These are phyloP conservation scores for Phoenix dactylifera DNA, from an alignment of 176 grass and related monocot genomes.

Conservation along the genomic window DNA sequence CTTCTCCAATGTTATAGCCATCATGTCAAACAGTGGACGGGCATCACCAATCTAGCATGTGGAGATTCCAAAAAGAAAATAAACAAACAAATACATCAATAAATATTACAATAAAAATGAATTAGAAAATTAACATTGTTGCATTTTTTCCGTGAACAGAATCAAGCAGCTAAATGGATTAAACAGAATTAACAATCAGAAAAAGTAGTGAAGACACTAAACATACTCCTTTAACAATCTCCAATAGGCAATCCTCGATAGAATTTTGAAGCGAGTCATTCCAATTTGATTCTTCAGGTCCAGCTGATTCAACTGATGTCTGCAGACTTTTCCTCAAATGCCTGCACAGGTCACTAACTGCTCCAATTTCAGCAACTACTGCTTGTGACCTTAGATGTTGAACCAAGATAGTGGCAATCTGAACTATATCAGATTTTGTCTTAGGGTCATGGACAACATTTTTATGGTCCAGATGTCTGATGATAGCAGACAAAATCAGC, in stretches of 20 bases:
- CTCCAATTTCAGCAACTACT: conserved; percentile 51
- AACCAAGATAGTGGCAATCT: conserved; percentile 61
- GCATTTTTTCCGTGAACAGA: too few species aligned
- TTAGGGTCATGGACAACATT: conserved; percentile 49
- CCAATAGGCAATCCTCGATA: conserved; percentile 80
- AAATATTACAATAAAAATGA: too few species aligned
- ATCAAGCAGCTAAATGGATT: too few species aligned
- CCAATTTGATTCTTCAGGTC: conserved; percentile 61
- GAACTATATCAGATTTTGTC: conserved; percentile 86
- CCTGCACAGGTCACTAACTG: conserved; percentile 77
- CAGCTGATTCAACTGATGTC: conserved; percentile 49
- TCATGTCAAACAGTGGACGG: conserved; percentile 72
- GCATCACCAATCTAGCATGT: conserved; percentile 67
- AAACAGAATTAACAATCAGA: not conserved
- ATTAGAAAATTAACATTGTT: too few species aligned
- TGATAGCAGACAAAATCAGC: conserved; percentile 64
- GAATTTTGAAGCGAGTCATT: conserved; percentile 91
- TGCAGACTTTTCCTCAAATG: conserved; percentile 95
- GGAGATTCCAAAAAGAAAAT: conserved; percentile 7
- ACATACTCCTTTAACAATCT: conserved; percentile 92
- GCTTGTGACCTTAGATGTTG: conserved; percentile 56
- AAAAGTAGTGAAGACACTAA: not conserved
- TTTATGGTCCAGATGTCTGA: conserved; percentile 90
- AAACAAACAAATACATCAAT: too few species aligned
- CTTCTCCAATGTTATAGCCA: conserved; percentile 82